Base-by-base conservation (phyloP, 1,139 yeast genomes). In the Debaryomyces subglobosus region DNA sequence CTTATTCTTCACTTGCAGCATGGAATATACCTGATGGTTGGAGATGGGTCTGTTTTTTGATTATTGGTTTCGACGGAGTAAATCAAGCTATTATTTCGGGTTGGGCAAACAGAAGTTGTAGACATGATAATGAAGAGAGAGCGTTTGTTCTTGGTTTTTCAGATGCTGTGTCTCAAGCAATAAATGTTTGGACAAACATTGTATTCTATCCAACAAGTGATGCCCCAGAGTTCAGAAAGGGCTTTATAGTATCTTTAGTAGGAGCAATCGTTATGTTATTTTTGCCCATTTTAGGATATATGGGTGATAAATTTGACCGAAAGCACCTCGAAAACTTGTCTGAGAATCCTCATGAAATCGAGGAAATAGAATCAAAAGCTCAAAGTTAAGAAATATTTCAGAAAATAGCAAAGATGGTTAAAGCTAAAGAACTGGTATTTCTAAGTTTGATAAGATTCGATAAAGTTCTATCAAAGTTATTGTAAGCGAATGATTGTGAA, bases 141-240 rank as follows among this genome's bases (percentile, higher is more conserved):
- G 74, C 76, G 0, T 59, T 71, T 50, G 71, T 71, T 9, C 33
- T 40, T 20, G 44, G 44, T 9, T 40, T 21, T 30, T 33, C 37
- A 3, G 37, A 40, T 30, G 37, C 55, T 68, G 48, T 73, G 71
- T 3, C 73, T 7, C 34, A 30, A n/a, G 34, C 34, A 30, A 68
- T 69, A 56, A 70, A 69, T 45, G 66, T 71, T 37, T 72, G 77
- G 71, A 69, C 75, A 15, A 71, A 69, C 49, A 68, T 71, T 49
- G 75, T 61, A 2, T 68, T 69, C 49, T 71, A 60, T 50, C 74
- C 76, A n/a, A 71, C 77, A 1, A 56, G 55, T 7, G 48, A 66
- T 20, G 69, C 71, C 1, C 77, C 77, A 3, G 49, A 64, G 51
- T 71, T 72, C 60, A 63, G 58, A 32, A 48, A 54, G 13, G 77